Evolutionary conservation across 331 rosid species (phyloP).

Genomic region (Stylosanthes scabra): DNA sequence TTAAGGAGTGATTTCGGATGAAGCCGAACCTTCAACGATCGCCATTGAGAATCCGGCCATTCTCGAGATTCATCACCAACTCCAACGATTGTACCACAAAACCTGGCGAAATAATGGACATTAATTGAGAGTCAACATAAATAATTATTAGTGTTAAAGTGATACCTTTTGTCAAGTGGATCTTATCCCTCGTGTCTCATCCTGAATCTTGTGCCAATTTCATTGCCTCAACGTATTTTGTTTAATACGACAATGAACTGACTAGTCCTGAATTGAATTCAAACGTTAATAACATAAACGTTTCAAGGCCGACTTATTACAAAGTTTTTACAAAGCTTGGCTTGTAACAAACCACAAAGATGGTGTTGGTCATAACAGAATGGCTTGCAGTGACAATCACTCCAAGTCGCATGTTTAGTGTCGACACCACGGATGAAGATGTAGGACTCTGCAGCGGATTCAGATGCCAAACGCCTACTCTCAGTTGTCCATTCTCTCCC

Average conservation of each 20-base stretch:
- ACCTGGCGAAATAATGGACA: conserved; percentile 56
- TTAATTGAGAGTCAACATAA: conserved; percentile 24
- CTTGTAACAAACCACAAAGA: conserved; percentile 75
- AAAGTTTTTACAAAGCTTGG: conserved; percentile 68
- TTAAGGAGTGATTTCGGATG: not conserved
- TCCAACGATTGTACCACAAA: conserved; percentile 84
- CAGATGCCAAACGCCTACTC: conserved; percentile 87
- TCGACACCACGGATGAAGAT: conserved; percentile 91
- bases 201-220: conserved; percentile 82
- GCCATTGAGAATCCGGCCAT: conserved; percentile 82
- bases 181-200: conserved; percentile 94
- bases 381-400: conserved; percentile 94
- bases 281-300: not conserved
- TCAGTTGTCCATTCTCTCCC: conserved; percentile 68
- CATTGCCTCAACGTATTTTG: conserved; percentile 69
- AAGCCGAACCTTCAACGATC: conserved; percentile 79
- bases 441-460: conserved; percentile 71
- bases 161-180: conserved; percentile 84
- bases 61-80: conserved; percentile 72
- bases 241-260: conserved; percentile 80
- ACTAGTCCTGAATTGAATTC: conserved; percentile 60
- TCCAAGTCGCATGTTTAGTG: conserved; percentile 93
- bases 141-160: not conserved
- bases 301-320: conserved; percentile 6
- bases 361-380: conserved; percentile 67